A percentile compares a stretch with the other conserved stretches of the same genome.
These are phyloP conservation scores for Penicillium italicum DNA, from an alignment of 2,329 filamentous ascomycete genomes.

Conservation along the genomic window DNA sequence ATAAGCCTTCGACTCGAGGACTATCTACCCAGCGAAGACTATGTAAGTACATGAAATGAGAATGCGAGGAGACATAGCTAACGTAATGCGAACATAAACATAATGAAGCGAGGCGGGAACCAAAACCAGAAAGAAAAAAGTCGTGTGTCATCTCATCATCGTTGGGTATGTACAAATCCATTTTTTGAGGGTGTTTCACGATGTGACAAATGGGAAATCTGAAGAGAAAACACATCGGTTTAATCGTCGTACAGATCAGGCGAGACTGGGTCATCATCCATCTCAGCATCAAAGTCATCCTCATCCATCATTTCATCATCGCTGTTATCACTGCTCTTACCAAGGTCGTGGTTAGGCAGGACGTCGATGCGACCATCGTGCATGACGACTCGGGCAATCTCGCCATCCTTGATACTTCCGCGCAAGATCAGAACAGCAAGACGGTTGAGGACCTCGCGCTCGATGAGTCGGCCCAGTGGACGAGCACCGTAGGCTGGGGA, in stretches of 20 bases:
- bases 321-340: slow-evolving; percentile 42
- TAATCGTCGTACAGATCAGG: slow-evolving; percentile 62
- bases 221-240: neutral
- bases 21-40: neutral
- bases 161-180: neutral
- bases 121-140: neutral
- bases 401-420: slow-evolving; percentile 79
- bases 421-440: slow-evolving; percentile 87
- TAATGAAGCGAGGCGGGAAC: neutral
- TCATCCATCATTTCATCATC: slow-evolving; percentile 73
- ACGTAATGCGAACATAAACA: neutral
- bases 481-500: slow-evolving; percentile 92
- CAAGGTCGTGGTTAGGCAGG: slow-evolving; percentile 71
- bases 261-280: slow-evolving; percentile 53
- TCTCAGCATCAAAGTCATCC: slow-evolving; percentile 71
- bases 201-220: too few relatives aligned
- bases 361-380: slow-evolving; percentile 77
- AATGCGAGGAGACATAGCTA: neutral
- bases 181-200: neutral
- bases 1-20: neutral
- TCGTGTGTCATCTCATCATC: neutral
- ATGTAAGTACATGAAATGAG: neutral
- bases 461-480: slow-evolving; percentile 82
- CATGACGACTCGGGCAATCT: slow-evolving; percentile 74
- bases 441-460: slow-evolving; percentile 94